Percentiles rank a stretch among this genome's conserved stretches.
These are phyloP conservation scores for Eucalyptus regnans DNA, from an alignment of 345 rosid genomes.

Conservation along the genomic window DNA sequence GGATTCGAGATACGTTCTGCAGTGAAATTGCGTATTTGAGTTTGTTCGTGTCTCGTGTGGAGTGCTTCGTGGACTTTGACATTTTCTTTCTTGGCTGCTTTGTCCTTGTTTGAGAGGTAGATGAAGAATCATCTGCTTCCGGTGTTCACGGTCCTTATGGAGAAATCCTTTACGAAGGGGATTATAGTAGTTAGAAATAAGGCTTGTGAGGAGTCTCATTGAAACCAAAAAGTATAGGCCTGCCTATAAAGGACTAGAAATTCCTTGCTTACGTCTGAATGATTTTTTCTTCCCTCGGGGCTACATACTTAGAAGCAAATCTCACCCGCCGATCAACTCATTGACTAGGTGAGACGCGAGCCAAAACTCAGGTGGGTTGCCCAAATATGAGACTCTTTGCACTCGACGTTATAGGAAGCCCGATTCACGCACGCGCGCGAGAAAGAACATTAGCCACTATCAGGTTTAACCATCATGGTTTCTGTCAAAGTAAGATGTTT, in stretches of 20 bases:
- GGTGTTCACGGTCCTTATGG: no score
- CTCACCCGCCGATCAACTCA: neutral
- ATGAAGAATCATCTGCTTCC: no score
- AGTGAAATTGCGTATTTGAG: neutral
- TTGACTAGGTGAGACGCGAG: neutral
- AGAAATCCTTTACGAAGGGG: no score
- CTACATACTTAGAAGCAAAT: neutral
- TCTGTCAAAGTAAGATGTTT: neutral
- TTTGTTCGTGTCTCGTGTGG: neutral
- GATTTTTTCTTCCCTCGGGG: neutral
- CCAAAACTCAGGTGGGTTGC: neutral
- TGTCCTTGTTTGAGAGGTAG: neutral
- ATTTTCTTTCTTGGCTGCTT: neutral
- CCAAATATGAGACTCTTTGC: neutral
- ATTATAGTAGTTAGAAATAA: no score
- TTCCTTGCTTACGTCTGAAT: neutral
- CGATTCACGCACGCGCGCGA: neutral
- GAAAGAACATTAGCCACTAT: neutral
- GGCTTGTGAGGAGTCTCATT: no score
- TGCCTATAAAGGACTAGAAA: no score
- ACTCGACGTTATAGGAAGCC: neutral
- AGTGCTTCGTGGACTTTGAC: neutral
- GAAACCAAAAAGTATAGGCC: no score
- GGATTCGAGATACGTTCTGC: neutral
- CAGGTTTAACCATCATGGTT: neutral